phyloP scores from a whole-genome alignment of 1,139 yeast species.

The Pichia sp. region DNA sequence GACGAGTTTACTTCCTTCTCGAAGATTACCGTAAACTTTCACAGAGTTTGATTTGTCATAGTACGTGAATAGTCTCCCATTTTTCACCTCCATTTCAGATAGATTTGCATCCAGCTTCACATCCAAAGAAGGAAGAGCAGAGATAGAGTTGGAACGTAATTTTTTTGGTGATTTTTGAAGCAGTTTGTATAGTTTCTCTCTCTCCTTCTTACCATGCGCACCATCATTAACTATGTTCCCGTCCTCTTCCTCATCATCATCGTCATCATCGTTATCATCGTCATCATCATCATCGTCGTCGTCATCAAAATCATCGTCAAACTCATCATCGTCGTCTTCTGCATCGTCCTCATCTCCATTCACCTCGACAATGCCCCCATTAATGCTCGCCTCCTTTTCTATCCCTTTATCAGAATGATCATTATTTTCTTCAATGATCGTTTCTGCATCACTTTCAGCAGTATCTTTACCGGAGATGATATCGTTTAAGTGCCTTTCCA shows the following conservation, averaged over 20 bases:
- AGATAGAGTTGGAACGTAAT: no score
- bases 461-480: conserved; percentile 4
- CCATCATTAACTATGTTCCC: conserved; percentile 2
- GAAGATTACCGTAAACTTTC: conserved; percentile 7
- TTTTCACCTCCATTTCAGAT: conserved; percentile 10
- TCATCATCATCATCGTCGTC: conserved; percentile 2
- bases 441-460: conserved; percentile 22
- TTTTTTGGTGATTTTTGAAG: conserved; percentile 7
- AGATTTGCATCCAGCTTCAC: conserved; percentile 3
- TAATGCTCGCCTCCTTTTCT: not conserved
- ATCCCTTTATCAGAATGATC: not conserved
- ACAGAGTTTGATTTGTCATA: conserved; percentile 8
- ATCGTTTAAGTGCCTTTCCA: conserved; percentile 8
- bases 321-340: conserved; percentile 1
- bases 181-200: conserved; percentile 4
- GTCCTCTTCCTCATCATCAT: conserved; percentile 3
- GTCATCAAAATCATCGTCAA: conserved; percentile 3
- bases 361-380: not conserved
- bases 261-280: conserved; percentile 3
- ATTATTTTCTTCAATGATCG: conserved; percentile 15
- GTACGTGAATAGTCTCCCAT: conserved; percentile 7
- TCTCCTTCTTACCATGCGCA: conserved; percentile 4
- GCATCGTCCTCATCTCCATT: conserved; percentile 1
- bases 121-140: not conserved
- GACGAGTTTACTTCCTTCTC: conserved; percentile 1